Percentiles rank a stretch among this genome's conserved stretches.
Evolutionary conservation across 2,329 filamentous ascomycete genomes (phyloP).

Genomic region (Zymoseptoria brevis): DNA sequence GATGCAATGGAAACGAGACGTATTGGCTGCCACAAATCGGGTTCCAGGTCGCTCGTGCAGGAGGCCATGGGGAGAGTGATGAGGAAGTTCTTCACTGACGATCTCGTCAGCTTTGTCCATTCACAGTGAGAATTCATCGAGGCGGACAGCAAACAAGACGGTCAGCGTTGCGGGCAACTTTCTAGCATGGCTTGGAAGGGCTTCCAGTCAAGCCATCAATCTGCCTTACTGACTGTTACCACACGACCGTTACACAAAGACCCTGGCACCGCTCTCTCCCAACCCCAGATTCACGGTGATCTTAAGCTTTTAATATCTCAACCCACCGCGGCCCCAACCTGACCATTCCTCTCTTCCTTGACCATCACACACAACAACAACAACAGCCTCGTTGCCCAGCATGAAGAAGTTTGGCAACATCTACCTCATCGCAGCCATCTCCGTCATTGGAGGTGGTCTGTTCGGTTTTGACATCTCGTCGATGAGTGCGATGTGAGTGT

Average conservation of each 20-base stretch:
- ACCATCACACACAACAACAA: background rate
- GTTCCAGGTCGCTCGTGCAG: too few relatives aligned
- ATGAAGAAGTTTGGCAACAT: conserved; percentile 45
- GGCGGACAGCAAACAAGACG: background rate
- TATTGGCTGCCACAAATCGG: too few relatives aligned
- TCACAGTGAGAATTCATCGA: background rate
- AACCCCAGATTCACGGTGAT: background rate
- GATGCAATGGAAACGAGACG: too few relatives aligned
- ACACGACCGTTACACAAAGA: background rate
- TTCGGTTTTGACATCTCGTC: conserved; percentile 67
- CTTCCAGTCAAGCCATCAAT: background rate
- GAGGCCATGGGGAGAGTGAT: too few relatives aligned
- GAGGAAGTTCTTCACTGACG: too few relatives aligned
- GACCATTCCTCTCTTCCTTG: background rate
- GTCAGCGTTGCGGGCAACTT: background rate
- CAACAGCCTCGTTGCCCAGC: conserved; percentile 3
- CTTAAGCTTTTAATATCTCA: background rate
- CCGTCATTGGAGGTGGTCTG: conserved; percentile 57
- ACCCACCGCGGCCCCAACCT: background rate
- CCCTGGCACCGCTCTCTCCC: background rate
- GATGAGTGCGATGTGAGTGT: conserved; percentile 49
- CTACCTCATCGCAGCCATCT: conserved; percentile 51
- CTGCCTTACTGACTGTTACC: background rate
- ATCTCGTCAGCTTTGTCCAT: too few relatives aligned
- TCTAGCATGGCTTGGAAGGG: background rate